Evolutionary conservation across 495 filamentous ascomycete species (phyloP).

Genomic region (Annulohypoxylon nitens): DNA sequence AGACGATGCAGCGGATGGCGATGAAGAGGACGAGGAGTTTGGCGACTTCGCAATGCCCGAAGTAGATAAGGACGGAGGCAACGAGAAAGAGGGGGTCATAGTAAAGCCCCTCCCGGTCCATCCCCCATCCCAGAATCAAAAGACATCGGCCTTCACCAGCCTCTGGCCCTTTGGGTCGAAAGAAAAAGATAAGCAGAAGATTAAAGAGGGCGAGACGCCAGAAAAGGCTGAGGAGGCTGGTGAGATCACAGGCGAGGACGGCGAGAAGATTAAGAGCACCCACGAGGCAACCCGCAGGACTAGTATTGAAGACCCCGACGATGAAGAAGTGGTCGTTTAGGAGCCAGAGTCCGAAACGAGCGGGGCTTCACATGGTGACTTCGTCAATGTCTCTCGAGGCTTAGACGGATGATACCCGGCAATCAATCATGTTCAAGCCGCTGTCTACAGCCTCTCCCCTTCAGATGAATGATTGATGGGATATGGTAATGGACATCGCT

Average conservation of each 20-base stretch:
- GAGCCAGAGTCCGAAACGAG: constrained; percentile 29
- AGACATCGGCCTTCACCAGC: constrained; percentile 56
- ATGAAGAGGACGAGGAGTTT: constrained; percentile 65
- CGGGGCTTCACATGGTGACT: constrained; percentile 23
- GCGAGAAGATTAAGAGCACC: constrained; percentile 61
- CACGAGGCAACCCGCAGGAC: constrained; percentile 66
- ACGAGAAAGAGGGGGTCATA: constrained; percentile 53
- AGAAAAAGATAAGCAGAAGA: constrained; percentile 52
- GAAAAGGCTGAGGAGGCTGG: constrained; percentile 47
- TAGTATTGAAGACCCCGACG: constrained; percentile 70
- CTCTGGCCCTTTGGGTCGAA: constrained; percentile 63
- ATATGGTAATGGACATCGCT: constrained; percentile 12
- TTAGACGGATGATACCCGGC: constrained; percentile 31
- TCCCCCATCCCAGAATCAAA: constrained; percentile 54
- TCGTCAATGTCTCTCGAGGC: constrained; percentile 26
- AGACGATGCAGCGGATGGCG: constrained; percentile 56
- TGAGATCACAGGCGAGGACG: constrained; percentile 53
- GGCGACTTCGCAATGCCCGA: constrained; percentile 68
- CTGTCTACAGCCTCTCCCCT: neutral
- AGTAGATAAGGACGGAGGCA: constrained; percentile 50
- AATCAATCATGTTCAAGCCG: constrained; percentile 20
- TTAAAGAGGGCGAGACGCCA: constrained; percentile 50
- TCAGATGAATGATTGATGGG: constrained; percentile 18
- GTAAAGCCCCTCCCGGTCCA: constrained; percentile 63
- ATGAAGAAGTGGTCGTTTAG: constrained; percentile 61